Conservation (phyloP, 495 filamentous ascomycete genomes). For the Immersiella caudata region DNA sequence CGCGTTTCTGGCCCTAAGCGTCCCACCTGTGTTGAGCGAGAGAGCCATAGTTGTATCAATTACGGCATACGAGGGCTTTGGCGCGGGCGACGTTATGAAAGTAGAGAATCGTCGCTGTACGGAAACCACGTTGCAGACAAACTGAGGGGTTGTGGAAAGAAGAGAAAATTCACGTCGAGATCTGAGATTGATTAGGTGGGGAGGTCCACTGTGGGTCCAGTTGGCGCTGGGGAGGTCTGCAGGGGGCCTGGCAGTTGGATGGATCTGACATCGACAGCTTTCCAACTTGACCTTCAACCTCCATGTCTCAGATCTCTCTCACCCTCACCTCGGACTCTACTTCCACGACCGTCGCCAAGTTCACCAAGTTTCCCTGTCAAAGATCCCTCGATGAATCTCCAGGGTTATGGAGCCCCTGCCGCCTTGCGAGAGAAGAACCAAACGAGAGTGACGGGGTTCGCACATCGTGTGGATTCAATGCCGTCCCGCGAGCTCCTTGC, state of each 20-base stretch:
- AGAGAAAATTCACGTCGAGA: background rate
- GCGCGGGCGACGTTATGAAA: no score
- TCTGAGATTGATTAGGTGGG: background rate
- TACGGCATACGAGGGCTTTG: no score
- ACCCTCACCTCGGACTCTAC: no score
- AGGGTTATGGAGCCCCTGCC: background rate
- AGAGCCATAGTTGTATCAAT: no score
- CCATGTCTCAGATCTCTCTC: no score
- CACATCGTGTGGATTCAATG: slow-evolving; percentile 4
- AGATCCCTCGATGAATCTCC: background rate
- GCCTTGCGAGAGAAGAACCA: background rate
- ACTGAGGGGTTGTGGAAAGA: background rate
- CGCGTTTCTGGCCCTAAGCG: background rate
- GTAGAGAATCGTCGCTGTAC: background rate
- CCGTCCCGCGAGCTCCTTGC: background rate
- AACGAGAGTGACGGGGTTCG: slow-evolving; percentile 10
- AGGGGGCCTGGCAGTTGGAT: background rate
- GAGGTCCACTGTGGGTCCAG: background rate
- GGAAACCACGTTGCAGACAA: no score
- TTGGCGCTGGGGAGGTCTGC: background rate
- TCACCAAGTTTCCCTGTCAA: background rate
- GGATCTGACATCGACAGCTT: background rate
- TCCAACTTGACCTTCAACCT: no score
- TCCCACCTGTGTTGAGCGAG: no score
- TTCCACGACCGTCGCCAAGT: background rate